Conservation (phyloP, 345 rosid species). For the Combretum micranthum region DNA sequence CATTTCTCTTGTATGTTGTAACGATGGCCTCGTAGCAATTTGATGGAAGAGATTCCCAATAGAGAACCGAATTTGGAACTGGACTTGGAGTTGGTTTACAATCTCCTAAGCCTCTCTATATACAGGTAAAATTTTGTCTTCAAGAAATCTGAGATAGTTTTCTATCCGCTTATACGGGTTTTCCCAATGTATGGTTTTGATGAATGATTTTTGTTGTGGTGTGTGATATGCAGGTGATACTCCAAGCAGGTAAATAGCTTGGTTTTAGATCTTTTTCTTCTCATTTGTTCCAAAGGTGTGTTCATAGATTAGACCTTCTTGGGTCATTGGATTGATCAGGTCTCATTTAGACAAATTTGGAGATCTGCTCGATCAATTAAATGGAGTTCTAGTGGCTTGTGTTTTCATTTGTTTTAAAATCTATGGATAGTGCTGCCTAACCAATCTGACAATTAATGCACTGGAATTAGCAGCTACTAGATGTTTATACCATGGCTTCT, state of each 20-base stretch:
- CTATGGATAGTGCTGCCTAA: no score
- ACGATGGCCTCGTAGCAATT: conserved; percentile 23
- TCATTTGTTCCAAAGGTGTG: conserved; percentile 54
- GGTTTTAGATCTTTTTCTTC: conserved; percentile 40
- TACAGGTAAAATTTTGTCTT: conserved; percentile 26
- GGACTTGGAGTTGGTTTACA: conserved; percentile 34
- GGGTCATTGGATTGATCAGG: conserved; percentile 32
- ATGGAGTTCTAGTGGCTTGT: conserved; percentile 6
- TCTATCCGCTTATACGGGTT: conserved; percentile 7
- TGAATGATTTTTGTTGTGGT: conserved; percentile 17
- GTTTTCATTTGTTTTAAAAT: no score
- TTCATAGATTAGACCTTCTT: conserved; percentile 34
- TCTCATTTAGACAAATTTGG: conserved; percentile 28
- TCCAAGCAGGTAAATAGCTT: conserved; percentile 35
- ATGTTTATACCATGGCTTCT: no score
- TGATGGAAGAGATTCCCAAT: conserved; percentile 28
- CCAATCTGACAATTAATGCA: no score
- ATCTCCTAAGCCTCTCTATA: conserved; percentile 29
- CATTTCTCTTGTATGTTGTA: conserved; percentile 2
- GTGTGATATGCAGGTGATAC: conserved; percentile 66
- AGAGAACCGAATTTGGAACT: conserved; percentile 34
- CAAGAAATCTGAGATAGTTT: conserved; percentile 4
- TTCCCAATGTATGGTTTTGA: conserved; percentile 1
- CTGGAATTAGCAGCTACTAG: no score
- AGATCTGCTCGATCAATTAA: conserved; percentile 44